These are phyloP conservation scores for Phytophthora colocasiae DNA, from an alignment of 352 stramenopile species.

Conservation along the genomic window DNA sequence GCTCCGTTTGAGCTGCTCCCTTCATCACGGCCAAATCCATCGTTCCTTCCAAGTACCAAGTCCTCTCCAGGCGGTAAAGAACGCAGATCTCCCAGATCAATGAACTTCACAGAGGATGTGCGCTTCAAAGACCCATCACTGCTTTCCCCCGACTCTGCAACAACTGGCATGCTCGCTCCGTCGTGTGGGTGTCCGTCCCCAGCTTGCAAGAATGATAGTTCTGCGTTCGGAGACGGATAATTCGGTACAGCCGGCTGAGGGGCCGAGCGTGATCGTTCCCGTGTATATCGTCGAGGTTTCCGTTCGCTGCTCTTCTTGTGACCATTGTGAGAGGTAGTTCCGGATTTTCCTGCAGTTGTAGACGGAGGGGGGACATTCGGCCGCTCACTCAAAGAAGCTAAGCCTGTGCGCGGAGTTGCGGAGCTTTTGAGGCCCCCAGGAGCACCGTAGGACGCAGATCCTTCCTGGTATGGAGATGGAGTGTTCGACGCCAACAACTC, in stretches of 20 bases:
- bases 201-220: slow-evolving; percentile 22
- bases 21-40: slow-evolving; percentile 51
- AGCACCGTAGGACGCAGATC: slow-evolving; percentile 43
- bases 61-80: slow-evolving; percentile 45
- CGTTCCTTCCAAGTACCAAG: slow-evolving; percentile 32
- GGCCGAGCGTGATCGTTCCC: slow-evolving; percentile 66
- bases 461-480: slow-evolving; percentile 71
- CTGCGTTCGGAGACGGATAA: slow-evolving; percentile 17
- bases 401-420: slow-evolving; percentile 67
- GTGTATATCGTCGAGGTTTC: slow-evolving; percentile 40
- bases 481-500: slow-evolving; percentile 71
- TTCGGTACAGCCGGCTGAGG: slow-evolving; percentile 48
- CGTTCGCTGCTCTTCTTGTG: slow-evolving; percentile 40
- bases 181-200: slow-evolving; percentile 20
- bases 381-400: slow-evolving; percentile 76
- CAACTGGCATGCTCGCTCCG: slow-evolving; percentile 27
- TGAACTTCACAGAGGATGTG: slow-evolving; percentile 52
- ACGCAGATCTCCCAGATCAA: slow-evolving; percentile 68
- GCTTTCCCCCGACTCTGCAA: slow-evolving; percentile 28
- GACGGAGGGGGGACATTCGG: slow-evolving; percentile 37
- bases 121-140: slow-evolving; percentile 34
- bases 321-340: slow-evolving; percentile 1
- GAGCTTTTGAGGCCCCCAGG: slow-evolving; percentile 51
- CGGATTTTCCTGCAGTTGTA: slow-evolving; percentile 22
- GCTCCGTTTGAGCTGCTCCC: slow-evolving; percentile 58